These are phyloP conservation scores for Fusarium bactridioides DNA, from an alignment of 2,329 filamentous ascomycete species.

Conservation along the genomic window DNA sequence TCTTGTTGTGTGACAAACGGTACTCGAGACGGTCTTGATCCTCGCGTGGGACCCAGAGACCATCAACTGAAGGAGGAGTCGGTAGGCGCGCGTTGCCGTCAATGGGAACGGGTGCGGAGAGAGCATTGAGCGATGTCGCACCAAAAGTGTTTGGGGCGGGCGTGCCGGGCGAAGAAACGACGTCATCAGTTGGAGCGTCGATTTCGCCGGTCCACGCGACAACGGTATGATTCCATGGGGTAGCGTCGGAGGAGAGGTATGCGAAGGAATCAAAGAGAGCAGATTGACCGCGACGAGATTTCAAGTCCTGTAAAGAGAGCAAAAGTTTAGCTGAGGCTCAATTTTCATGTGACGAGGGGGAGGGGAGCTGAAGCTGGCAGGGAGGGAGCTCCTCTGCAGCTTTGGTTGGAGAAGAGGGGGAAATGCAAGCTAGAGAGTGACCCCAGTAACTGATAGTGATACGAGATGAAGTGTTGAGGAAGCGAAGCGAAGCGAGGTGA, in stretches of 20 bases:
- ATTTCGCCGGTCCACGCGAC: slow-evolving; percentile 97
- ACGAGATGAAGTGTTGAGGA: slow-evolving; percentile 23
- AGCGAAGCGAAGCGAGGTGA: slow-evolving; percentile 17
- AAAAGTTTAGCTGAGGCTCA: slow-evolving; percentile 19
- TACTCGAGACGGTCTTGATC: slow-evolving; percentile 78
- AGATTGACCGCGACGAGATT: slow-evolving; percentile 83
- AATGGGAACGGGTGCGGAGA: slow-evolving; percentile 81
- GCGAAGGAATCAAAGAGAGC: slow-evolving; percentile 92
- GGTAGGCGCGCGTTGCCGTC: slow-evolving; percentile 65
- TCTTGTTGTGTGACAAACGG: slow-evolving; percentile 75
- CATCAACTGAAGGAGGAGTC: slow-evolving; percentile 69
- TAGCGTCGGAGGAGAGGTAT: slow-evolving; percentile 83
- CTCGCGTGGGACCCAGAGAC: slow-evolving; percentile 72
- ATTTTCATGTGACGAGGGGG: slow-evolving; percentile 26
- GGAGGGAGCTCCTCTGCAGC: slow-evolving; percentile 10
- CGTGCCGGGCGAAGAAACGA: slow-evolving; percentile 55
- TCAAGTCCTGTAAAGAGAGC: slow-evolving; percentile 66
- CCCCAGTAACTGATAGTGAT: slow-evolving; percentile 18
- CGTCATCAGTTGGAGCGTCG: slow-evolving; percentile 56
- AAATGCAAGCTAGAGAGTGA: slow-evolving; percentile 14
- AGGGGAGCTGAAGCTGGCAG: slow-evolving; percentile 23
- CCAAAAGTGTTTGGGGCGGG: slow-evolving; percentile 57
- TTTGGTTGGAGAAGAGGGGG: slow-evolving; percentile 34
- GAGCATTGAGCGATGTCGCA: slow-evolving; percentile 70
- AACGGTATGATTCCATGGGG: slow-evolving; percentile 89